Evolutionary conservation across 2,329 filamentous ascomycete species (phyloP).

Genomic region (Anisogramma anomala): DNA sequence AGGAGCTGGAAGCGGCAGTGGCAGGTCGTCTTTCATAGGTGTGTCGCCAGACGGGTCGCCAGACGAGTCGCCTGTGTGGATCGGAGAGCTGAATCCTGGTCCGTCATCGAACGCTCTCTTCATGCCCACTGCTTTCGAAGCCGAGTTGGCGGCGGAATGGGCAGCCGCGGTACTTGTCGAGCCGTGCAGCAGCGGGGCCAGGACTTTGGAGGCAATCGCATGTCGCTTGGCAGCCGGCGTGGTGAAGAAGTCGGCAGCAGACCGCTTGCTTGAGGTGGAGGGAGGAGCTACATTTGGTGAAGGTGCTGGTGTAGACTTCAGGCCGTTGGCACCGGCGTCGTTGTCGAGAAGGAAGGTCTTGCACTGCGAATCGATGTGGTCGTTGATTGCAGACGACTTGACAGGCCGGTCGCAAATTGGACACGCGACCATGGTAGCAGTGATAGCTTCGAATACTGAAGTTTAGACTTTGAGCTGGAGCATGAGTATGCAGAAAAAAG

Average conservation of each 20-base stretch:
- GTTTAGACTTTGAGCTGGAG: no score
- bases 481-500: no score
- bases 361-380: conserved; percentile 81
- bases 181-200: conserved; percentile 26
- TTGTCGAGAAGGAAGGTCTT: conserved; percentile 51
- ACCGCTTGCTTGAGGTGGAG: conserved; percentile 39
- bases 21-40: conserved; percentile 18
- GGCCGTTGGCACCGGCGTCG: conserved; percentile 22
- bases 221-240: conserved; percentile 48
- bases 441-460: no score
- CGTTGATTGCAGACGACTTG: conserved; percentile 67
- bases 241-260: conserved; percentile 49
- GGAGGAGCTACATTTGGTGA: conserved; percentile 16
- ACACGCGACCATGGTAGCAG: conserved; percentile 50
- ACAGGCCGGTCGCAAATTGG: conserved; percentile 71
- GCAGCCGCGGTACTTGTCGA: conserved; percentile 10
- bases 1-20: conserved; percentile 22
- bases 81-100: conserved; percentile 26
- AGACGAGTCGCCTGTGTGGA: not conserved
- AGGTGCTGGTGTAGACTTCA: not conserved
- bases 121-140: conserved; percentile 25
- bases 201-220: conserved; percentile 24
- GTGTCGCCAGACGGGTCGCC: no score
- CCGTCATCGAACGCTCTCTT: conserved; percentile 46
- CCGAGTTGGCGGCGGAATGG: conserved; percentile 1